Base-by-base conservation (phyloP, 805 yeast species). In the Pichia pseudocactophila region DNA sequence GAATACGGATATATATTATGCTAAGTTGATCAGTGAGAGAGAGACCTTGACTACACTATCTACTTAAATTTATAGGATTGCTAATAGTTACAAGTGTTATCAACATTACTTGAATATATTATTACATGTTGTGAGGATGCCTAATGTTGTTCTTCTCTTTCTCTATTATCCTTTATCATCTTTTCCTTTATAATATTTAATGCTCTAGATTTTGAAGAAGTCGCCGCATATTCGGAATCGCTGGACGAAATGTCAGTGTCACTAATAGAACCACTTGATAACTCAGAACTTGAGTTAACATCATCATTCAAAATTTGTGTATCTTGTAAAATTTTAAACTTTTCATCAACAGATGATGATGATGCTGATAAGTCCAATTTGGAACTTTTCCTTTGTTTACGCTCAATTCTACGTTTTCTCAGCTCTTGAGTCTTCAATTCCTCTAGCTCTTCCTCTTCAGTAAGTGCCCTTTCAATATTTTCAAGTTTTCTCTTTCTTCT, bases 241-340 rank as follows among this genome's bases (percentile, higher is more conserved):
- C 43, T 35, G 4, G 43, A 36, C 3, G 40, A n/a, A 3, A 51
- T 39, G 9, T 53, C 46, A n/a, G 40, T 37, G 9, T 59, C 65
- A 36, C 53, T 51, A 30, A 55, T 57, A 30, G 61, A 54, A 2
- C 57, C 52, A 9, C 56, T 51, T 4, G 63, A 58, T 3, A 58
- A 46, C 4, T 63, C 65, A 2, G 56, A 56, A 19, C 61, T 59
- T 2, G 64, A 56, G 8, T 53, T 52, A 16, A 42, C 50, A 43
- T 73, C 76, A 46, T 74, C 77, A 16, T 74, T 68, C 44, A 75
- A 72, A 58, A 75, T 68, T 2, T 80, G 80, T 30, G 73, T 70
- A 39, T 71, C 65, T 3, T 75, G 66, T 30, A 70, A 65, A 19
- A 74, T 64, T 42, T 68, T 66, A 36, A 62, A 62, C 17, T 41